Base-by-base conservation (phyloP, 768 basidiomycete genomes). In the Dacryopinax spathularia region DNA sequence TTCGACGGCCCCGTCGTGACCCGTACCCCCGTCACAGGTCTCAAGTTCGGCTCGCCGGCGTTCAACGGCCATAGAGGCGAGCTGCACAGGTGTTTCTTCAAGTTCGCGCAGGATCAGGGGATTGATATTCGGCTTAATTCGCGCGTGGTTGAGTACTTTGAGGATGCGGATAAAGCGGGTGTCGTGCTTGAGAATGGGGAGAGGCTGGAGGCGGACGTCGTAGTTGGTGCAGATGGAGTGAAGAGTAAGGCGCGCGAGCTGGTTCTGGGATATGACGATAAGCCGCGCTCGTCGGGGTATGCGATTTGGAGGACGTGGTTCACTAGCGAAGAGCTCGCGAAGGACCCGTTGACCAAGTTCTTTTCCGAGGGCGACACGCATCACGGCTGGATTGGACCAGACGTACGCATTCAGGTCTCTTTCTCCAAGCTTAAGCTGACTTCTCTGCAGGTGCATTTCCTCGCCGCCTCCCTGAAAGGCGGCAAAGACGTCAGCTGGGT, bases 41-140 rank as follows among this genome's bases (percentile, higher is more conserved):
- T 60, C 33, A 60, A 37, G 34, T 68, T 60, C 60, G 68, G 64
- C 48, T 65, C 68, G 60, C 67, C 67, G 65, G 63, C 65, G 34
- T 70, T 71, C 65, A 68, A 71, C 63, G 72, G 69, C n/a, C 68
- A 71, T 64, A 70, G 69, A 44, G 70, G 64, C 60, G 70, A 71
- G 62, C 60, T 75, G 20, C 66, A 69, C 59, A 27, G 63, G 7
- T 61, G 69, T 34, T 56, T 72, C n/a, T 63, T 68, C 33, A 37
- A 66, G 3, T 63, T 66, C 39, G 75, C 70, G 6, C 48, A 56
- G 48, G 5, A 29, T 13, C 25, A 27, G 29, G 48, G 48, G 48
- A 56, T 56, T 29, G 25, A 56, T 7, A 56, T 56, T 13, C 48
- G 48, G 25, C 48, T 56, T 3, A 20, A 29, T 7, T 5, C 13